Evolutionary conservation across 306 rosid species (phyloP), one percentile per base, ranked within the genome.

Genomic region (Oemleria cerasiformis): DNA sequence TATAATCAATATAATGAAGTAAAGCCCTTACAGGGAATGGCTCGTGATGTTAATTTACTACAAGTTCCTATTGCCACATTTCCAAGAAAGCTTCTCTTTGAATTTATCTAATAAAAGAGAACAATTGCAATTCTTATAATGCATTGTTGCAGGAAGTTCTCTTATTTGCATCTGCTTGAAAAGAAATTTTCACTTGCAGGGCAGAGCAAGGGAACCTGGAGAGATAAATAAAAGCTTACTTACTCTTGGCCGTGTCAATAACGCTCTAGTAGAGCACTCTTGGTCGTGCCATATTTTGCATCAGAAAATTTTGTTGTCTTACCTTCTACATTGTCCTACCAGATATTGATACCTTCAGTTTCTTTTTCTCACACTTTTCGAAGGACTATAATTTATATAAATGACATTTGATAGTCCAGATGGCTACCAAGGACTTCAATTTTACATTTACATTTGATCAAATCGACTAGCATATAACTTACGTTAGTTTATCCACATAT

Each of bases 121-220:
- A 4, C 7, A 49, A 41, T 42, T 61, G 55, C 9, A 55, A 19
- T 39, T 36, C 19, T 50, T 56, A n/a, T 45, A 7, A 49, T 41
- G 61, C 47, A 56, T 38, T 47, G 53, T 15, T 8, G 25, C 15
- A 49, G 48, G 67, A 67, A 76, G 45, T 40, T 68, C 67, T 30
- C 50, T 13, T 12, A 62, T 73, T 57, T 36, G 54, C 65, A 68
- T 55, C 74, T 80, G 47, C 73, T 81, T 67, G 20, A 62, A 49
- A 17, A n/a, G 36, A 74, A 76, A 76, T 41, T 73, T 58, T 41
- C 48, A 79, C 73, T 85, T 86, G 81, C 96, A 95, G 99, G 96
- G 99, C 50, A 85, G 99, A 86, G 99, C 99, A 67, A 92, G 99
- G 85, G 99, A 95, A 85, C 97, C 99, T 43, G 99, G 99, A 69